These are phyloP conservation scores for Skeletonema tropicum DNA, from an alignment of 108 stramenopile species.

Conservation along the genomic window DNA sequence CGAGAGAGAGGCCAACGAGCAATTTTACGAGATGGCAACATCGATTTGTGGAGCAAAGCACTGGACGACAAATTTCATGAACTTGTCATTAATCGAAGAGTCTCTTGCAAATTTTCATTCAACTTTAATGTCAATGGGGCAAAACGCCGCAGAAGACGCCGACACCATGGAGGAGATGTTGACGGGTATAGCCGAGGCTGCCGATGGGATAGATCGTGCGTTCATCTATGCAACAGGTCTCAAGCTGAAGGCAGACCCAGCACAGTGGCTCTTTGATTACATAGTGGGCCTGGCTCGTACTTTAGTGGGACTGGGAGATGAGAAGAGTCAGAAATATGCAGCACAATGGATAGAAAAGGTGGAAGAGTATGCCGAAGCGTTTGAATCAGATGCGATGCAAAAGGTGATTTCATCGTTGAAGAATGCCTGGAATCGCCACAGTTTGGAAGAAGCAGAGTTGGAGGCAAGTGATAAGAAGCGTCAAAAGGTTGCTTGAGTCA, in stretches of 20 bases:
- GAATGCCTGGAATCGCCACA: constrained; percentile 50
- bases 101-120: constrained; percentile 38
- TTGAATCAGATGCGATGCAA: constrained; percentile 65
- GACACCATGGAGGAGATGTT: constrained; percentile 47
- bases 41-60: constrained; percentile 45
- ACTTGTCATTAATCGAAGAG: constrained; percentile 42
- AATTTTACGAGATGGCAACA: constrained; percentile 46
- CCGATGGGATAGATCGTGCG: constrained; percentile 75
- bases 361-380: constrained; percentile 60
- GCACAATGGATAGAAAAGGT: constrained; percentile 69
- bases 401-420: constrained; percentile 75
- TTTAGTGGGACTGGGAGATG: constrained; percentile 79
- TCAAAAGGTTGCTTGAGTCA: not conserved
- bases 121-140: constrained; percentile 35
- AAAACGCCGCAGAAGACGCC: constrained; percentile 32
- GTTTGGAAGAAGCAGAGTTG: not conserved
- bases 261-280: constrained; percentile 74
- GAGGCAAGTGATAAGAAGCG: not conserved
- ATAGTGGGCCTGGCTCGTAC: constrained; percentile 69
- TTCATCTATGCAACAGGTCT: constrained; percentile 58
- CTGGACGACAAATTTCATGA: constrained; percentile 50
- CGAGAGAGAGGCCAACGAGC: constrained; percentile 42
- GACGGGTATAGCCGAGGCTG: constrained; percentile 70
- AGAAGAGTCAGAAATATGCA: constrained; percentile 75
- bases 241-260: constrained; percentile 53